Evolutionary conservation across 371 early-diverging fungal species (phyloP).

Genomic region (Apophysomyces ossiformis): DNA sequence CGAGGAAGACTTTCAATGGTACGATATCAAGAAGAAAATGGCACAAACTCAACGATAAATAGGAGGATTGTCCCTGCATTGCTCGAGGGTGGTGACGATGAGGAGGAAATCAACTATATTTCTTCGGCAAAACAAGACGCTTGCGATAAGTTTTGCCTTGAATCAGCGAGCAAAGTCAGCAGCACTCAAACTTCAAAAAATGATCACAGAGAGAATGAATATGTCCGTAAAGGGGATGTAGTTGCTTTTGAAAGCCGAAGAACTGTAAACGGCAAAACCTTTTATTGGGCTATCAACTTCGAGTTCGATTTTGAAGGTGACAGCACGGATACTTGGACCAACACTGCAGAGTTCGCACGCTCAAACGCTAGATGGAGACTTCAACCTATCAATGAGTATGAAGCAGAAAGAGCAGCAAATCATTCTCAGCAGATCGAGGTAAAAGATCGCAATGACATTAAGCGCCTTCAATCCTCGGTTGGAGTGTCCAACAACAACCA

Average conservation of each 20-base stretch:
- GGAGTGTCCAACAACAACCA: not conserved
- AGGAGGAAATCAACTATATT: not conserved
- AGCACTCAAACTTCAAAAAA: not conserved
- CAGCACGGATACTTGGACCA: not conserved
- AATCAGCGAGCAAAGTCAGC: not conserved
- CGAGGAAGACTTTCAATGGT: not conserved
- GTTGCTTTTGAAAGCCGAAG: slow-evolving; percentile 2
- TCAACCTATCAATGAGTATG: not conserved
- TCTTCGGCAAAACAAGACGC: not conserved
- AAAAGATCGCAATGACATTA: not conserved
- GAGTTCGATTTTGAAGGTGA: not conserved
- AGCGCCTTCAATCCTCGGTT: not conserved
- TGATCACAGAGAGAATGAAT: not conserved
- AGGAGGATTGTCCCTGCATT: not conserved
- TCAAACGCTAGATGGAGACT: not conserved
- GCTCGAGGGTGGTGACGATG: not conserved
- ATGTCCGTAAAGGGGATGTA: not conserved
- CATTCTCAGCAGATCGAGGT: not conserved
- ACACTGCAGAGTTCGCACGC: not conserved
- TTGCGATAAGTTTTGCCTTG: not conserved
- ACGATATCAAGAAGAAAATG: not conserved
- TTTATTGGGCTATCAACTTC: not conserved
- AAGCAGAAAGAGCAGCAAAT: not conserved
- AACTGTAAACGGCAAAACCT: not conserved
- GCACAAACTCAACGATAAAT: not conserved